Percentiles rank a stretch among this genome's conserved stretches.
phyloP scores from a whole-genome alignment of 208 protist genomes.

The Zelonia costaricensis region DNA sequence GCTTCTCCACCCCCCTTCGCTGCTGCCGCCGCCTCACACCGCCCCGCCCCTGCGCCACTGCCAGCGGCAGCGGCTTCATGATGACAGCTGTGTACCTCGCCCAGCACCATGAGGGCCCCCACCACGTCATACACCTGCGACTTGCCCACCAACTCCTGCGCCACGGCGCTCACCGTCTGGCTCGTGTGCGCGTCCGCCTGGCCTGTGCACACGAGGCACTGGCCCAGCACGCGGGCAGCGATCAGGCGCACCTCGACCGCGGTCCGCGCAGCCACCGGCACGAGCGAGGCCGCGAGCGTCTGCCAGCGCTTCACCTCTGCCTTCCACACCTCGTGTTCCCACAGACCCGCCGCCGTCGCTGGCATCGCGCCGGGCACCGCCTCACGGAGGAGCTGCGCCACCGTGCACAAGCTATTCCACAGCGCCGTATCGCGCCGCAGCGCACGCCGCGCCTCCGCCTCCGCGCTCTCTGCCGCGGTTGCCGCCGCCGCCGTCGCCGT shows the following conservation, averaged over 20 bases:
- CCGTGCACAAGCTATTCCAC: constrained; percentile 25
- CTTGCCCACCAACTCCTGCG: constrained; percentile 9
- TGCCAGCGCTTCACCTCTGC: constrained; percentile 25
- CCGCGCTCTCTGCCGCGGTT: constrained; percentile 6
- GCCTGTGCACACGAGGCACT: constrained; percentile 15
- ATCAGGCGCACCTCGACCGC: constrained; percentile 39
- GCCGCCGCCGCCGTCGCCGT: neutral
- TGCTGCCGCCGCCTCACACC: neutral
- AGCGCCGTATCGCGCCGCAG: constrained; percentile 13
- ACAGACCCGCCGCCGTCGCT: constrained; percentile 11
- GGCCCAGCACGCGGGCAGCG: constrained; percentile 33
- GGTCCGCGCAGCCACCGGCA: neutral
- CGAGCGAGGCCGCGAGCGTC: constrained; percentile 4
- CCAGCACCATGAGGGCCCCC: constrained; percentile 30
- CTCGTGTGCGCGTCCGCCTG: constrained; percentile 40
- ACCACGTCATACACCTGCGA: constrained; percentile 7
- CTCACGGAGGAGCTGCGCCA: constrained; percentile 23
- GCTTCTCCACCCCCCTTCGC: neutral
- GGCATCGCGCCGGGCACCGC: neutral
- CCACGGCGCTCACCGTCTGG: constrained; percentile 12
- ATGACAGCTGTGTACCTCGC: constrained; percentile 31
- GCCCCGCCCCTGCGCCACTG: too few species aligned
- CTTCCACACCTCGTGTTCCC: constrained; percentile 15
- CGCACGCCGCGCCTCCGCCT: constrained; percentile 7
- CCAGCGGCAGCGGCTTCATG: too few species aligned